Conservation (phyloP, 129 eudicot genomes). For the Centaurea solstitialis region DNA sequence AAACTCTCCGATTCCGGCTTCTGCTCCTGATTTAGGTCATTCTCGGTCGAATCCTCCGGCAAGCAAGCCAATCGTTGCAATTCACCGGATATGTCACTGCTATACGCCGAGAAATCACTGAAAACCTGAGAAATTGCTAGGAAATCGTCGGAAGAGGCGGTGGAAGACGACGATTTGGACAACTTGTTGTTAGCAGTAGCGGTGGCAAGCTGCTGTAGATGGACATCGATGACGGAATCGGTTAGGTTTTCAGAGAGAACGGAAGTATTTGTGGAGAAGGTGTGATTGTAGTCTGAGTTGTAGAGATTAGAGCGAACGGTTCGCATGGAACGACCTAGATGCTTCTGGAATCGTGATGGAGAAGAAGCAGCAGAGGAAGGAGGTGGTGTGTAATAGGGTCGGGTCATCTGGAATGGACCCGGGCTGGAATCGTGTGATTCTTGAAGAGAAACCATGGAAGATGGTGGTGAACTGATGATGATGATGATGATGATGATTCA, state of each 20-base stretch:
- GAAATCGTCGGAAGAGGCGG: conserved; percentile 33
- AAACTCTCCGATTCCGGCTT: conserved; percentile 54
- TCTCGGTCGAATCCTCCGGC: conserved; percentile 25
- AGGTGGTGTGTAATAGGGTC: conserved; percentile 72
- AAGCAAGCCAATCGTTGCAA: conserved; percentile 63
- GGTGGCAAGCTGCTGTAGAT: conserved; percentile 66
- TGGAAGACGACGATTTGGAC: conserved; percentile 17
- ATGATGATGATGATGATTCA: not conserved
- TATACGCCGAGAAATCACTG: conserved; percentile 69
- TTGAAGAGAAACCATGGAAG: conserved; percentile 69
- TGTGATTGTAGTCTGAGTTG: conserved; percentile 38
- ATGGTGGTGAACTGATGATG: not conserved
- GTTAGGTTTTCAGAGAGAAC: conserved; percentile 55
- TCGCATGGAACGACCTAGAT: conserved; percentile 83
- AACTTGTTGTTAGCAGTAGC: conserved; percentile 10
- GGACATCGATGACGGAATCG: conserved; percentile 78
- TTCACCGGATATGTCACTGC: conserved; percentile 91
- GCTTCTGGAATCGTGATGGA: conserved; percentile 44
- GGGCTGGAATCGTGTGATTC: conserved; percentile 49
- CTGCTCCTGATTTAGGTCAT: not conserved
- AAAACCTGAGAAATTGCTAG: conserved; percentile 66
- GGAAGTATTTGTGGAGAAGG: conserved; percentile 23
- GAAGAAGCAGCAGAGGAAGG: conserved; percentile 60
- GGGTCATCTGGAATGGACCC: conserved; percentile 46
- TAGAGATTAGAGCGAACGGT: conserved; percentile 69